Evolutionary conservation across 106 monocot species (phyloP).

Genomic region (Phalaenopsis aphrodite): DNA sequence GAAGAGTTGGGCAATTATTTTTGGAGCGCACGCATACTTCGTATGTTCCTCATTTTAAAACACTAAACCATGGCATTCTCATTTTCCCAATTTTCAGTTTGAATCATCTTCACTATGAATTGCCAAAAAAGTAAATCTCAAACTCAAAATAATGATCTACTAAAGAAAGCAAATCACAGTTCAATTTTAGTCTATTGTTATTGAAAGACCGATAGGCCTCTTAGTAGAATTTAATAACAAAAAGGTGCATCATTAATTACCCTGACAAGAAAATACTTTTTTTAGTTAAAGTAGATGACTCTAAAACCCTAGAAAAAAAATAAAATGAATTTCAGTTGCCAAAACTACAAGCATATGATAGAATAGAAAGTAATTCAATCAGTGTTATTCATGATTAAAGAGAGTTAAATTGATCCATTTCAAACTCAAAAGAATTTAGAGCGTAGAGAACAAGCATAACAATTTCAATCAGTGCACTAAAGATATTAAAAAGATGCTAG

Average conservation of each 20-base stretch:
- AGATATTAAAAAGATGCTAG: not conserved
- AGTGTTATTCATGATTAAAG: not conserved
- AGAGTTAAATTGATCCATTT: not conserved
- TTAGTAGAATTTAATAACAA: not conserved
- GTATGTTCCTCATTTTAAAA: not conserved
- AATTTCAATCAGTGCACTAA: not conserved
- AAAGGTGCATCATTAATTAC: not conserved
- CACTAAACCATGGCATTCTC: not conserved
- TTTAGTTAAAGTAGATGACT: not conserved
- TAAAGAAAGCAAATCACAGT: not conserved
- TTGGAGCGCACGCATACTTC: not conserved
- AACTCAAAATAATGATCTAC: not conserved
- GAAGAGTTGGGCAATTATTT: too few species aligned
- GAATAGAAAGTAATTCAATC: not conserved
- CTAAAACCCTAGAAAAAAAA: not conserved
- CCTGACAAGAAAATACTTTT: not conserved
- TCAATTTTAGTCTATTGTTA: not conserved
- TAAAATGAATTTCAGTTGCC: not conserved
- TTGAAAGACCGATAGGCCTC: not conserved
- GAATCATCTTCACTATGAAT: not conserved
- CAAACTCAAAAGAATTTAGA: not conserved
- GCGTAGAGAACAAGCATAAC: not conserved
- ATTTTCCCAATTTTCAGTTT: not conserved
- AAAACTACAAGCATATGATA: not conserved
- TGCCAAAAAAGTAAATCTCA: not conserved